phyloP scores from a whole-genome alignment of 1,284 basidiomycete genomes.

The Phellinidium pouzarii region DNA sequence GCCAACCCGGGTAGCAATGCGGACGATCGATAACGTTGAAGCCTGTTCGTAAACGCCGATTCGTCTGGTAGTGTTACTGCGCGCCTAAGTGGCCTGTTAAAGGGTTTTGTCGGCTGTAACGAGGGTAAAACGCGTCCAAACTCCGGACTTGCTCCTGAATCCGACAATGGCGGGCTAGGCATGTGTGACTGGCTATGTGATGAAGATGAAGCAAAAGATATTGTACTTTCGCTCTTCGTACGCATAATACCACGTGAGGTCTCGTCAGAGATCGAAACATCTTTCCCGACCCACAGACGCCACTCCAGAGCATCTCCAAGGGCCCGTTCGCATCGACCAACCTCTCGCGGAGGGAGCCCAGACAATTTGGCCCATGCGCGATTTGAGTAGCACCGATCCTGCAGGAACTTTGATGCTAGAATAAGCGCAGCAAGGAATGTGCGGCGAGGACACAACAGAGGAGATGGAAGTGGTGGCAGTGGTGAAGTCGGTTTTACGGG shows the following conservation, averaged over 20 bases:
- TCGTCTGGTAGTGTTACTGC: constrained; percentile 16
- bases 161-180: constrained; percentile 17
- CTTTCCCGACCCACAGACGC: constrained; percentile 79
- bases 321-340: constrained; percentile 74
- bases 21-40: background rate
- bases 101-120: background rate
- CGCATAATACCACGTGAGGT: constrained; percentile 31
- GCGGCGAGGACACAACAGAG: constrained; percentile 79
- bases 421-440: constrained; percentile 86
- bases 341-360: constrained; percentile 69
- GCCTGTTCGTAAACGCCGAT: background rate
- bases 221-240: constrained; percentile 35
- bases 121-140: background rate
- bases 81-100: constrained; percentile 9
- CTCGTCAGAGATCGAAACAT: constrained; percentile 25
- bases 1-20: too few relatives aligned
- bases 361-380: constrained; percentile 87
- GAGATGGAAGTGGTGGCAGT: constrained; percentile 57
- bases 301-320: constrained; percentile 74
- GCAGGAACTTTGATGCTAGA: constrained; percentile 85
- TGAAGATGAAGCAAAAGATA: background rate
- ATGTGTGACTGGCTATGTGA: background rate
- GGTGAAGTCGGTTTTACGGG: constrained; percentile 32
- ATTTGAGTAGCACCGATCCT: constrained; percentile 91
- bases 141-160: constrained; percentile 16